These are phyloP conservation scores for Yamadazyma nakazawae DNA, from an alignment of 805 yeast species.

Conservation along the genomic window DNA sequence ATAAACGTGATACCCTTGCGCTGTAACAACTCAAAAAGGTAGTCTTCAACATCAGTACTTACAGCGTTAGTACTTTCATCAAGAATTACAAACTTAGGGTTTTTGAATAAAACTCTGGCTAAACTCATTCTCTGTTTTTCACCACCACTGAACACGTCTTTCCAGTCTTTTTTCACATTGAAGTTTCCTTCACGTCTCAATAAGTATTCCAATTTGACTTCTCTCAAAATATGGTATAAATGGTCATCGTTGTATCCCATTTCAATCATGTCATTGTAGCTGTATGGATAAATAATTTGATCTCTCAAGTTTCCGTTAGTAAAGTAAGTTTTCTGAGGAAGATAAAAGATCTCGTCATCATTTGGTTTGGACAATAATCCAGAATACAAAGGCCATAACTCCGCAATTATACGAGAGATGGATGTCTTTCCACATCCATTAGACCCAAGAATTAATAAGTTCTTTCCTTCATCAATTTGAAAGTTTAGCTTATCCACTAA, in stretches of 20 bases:
- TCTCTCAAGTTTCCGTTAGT: constrained; percentile 82
- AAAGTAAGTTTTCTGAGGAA: constrained; percentile 87
- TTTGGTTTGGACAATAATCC: constrained; percentile 81
- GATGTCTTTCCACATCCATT: constrained; percentile 92
- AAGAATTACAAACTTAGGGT: constrained; percentile 75
- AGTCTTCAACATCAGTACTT: constrained; percentile 84
- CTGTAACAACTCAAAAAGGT: constrained; percentile 72
- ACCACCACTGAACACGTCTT: constrained; percentile 92
- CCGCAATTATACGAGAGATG: constrained; percentile 77
- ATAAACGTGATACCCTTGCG: constrained; percentile 69
- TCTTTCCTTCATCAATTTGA: constrained; percentile 57
- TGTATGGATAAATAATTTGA: constrained; percentile 84
- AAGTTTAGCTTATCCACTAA: constrained; percentile 60
- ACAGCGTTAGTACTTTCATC: constrained; percentile 97
- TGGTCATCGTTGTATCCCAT: constrained; percentile 69
- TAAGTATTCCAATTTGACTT: constrained; percentile 79
- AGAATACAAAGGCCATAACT: constrained; percentile 85
- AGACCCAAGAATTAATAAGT: constrained; percentile 76
- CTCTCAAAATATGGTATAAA: constrained; percentile 61
- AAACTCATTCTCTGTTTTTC: constrained; percentile 88
- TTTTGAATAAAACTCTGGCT: constrained; percentile 79
- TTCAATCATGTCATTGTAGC: constrained; percentile 72
- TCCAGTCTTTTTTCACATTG: constrained; percentile 69
- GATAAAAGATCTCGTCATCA: constrained; percentile 63
- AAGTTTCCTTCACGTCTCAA: constrained; percentile 61